A percentile compares a stretch with the other conserved stretches of the same genome.
Evolutionary conservation across 2,329 filamentous ascomycete species (phyloP).

Genomic region (Aspergillus sp.): DNA sequence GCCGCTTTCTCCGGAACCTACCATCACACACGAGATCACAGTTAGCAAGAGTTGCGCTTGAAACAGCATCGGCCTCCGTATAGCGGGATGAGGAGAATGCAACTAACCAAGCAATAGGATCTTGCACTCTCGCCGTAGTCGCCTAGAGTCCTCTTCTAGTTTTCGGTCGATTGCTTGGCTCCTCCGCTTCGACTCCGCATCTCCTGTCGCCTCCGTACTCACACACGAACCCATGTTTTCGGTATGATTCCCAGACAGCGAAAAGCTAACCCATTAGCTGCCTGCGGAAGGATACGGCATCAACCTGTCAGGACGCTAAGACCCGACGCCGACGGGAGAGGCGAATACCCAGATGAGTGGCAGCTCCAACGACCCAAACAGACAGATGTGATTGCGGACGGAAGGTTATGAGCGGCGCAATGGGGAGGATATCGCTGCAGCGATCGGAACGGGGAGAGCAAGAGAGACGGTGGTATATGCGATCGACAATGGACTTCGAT

Average conservation of each 20-base stretch:
- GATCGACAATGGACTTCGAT: slow-evolving; percentile 17
- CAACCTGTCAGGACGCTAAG: slow-evolving; percentile 27
- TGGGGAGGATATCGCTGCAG: slow-evolving; percentile 4
- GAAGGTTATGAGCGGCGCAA: slow-evolving; percentile 7
- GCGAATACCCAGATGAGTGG: slow-evolving; percentile 4
- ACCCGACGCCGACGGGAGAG: slow-evolving; percentile 15
- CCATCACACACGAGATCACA: slow-evolving; percentile 10
- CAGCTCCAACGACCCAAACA: slow-evolving; percentile 4
- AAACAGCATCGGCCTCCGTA: neutral
- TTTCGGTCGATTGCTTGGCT: slow-evolving; percentile 94
- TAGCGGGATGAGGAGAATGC: neutral
- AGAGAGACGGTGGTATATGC: slow-evolving; percentile 15
- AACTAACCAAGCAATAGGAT: slow-evolving; percentile 81
- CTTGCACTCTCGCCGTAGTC: slow-evolving; percentile 96
- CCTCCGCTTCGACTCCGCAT: slow-evolving; percentile 90
- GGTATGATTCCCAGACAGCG: slow-evolving; percentile 23
- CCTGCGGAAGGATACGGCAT: slow-evolving; percentile 29
- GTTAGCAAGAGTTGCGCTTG: slow-evolving; percentile 7
- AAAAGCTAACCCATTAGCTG: slow-evolving; percentile 26
- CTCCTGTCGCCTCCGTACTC: slow-evolving; percentile 77
- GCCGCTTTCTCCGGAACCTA: slow-evolving; percentile 96
- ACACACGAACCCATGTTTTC: slow-evolving; percentile 84
- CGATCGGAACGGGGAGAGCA: slow-evolving; percentile 7
- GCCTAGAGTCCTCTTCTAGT: slow-evolving; percentile 90
- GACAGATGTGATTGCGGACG: slow-evolving; percentile 1